phyloP scores from a whole-genome alignment of 2,329 filamentous ascomycete genomes.

The Mariannaea elegans region DNA sequence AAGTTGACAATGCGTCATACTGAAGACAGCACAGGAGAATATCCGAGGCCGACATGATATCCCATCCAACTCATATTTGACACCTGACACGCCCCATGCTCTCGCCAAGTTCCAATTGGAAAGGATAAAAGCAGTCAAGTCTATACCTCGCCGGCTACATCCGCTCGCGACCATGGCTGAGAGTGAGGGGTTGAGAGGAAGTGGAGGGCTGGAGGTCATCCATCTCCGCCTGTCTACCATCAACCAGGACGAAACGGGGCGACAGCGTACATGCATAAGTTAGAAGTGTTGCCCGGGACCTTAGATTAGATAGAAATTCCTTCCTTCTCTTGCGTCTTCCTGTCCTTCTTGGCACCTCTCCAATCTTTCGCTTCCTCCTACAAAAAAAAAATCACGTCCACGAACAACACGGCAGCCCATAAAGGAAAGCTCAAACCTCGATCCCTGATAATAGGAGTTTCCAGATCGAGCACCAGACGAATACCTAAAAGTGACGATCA shows the following conservation, averaged over 20 bases:
- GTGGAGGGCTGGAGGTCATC: no score
- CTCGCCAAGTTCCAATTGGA: neutral
- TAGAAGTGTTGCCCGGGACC: slow-evolving; percentile 1
- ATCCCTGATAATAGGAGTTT: neutral
- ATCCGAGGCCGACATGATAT: no score
- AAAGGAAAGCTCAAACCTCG: neutral
- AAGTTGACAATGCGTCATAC: no score
- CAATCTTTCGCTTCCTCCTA: neutral
- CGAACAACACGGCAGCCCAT: no score
- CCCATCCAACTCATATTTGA: neutral
- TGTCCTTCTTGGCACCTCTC: neutral
- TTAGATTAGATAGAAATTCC: neutral
- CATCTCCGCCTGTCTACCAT: neutral
- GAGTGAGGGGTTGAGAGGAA: no score
- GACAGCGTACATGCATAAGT: slow-evolving; percentile 15
- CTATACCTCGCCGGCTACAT: neutral
- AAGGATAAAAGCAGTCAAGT: neutral
- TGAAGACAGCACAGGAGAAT: no score
- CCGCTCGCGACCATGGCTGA: neutral
- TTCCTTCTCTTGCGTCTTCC: neutral
- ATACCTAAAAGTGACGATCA: neutral
- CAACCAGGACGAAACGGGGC: slow-evolving; percentile 10
- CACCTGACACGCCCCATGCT: neutral
- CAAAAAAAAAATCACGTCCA: no score
- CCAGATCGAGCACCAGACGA: neutral